phyloP scores from a whole-genome alignment of 2,329 filamentous ascomycete species.

The Penicillium brasilianum region DNA sequence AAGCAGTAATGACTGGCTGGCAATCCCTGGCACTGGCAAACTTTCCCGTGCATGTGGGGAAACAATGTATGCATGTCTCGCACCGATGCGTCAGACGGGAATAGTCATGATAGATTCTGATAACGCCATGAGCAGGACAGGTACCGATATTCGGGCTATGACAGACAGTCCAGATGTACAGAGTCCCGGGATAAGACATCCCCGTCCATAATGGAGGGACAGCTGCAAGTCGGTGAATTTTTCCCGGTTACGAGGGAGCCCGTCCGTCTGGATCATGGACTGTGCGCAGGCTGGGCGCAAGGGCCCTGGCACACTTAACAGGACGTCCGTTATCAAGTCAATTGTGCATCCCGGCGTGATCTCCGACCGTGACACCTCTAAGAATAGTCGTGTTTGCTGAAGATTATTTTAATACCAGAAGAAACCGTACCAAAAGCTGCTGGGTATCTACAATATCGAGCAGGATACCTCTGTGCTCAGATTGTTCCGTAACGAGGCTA shows the following conservation, averaged over 20 bases:
- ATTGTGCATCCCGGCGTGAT: background rate
- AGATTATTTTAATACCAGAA: background rate
- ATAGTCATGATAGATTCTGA: background rate
- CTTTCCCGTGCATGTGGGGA: background rate
- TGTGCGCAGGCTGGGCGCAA: conserved; percentile 1
- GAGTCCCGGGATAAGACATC: background rate
- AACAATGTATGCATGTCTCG: background rate
- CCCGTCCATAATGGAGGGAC: background rate
- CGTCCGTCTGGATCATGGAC: conserved; percentile 4
- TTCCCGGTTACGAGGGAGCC: conserved; percentile 3
- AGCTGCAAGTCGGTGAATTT: conserved; percentile 1
- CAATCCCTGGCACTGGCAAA: background rate
- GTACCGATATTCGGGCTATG: background rate
- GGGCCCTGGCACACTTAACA: background rate
- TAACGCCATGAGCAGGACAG: background rate
- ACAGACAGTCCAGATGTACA: background rate
- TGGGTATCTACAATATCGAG: background rate
- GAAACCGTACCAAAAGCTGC: background rate
- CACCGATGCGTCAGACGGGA: background rate
- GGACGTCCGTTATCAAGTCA: background rate
- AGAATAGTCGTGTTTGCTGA: background rate
- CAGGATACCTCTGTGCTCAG: background rate
- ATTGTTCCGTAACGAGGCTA: background rate
- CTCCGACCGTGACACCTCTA: background rate
- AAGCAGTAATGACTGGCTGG: background rate